Base-by-base conservation (phyloP, 768 basidiomycete species). In the Boletus coccyginus region DNA sequence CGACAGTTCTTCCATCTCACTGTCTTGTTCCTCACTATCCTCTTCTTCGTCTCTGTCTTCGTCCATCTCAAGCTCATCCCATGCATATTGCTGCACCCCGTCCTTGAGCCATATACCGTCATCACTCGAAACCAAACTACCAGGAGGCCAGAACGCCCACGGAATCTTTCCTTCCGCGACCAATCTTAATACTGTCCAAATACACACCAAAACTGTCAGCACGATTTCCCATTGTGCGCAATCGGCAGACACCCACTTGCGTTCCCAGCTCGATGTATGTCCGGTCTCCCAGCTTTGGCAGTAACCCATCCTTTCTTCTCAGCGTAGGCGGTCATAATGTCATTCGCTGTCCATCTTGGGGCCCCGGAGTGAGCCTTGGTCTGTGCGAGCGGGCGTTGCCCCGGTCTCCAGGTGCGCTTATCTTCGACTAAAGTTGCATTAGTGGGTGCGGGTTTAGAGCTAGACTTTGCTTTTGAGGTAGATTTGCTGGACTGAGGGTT, bases 101-200 rank as follows among this genome's bases (percentile, higher is more conserved):
- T 73, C 70, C 46, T 75, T 75, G 50, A 88, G 77, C 86, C 86
- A 87, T 57, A 89, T 80, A 1, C 88, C 86, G 40, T 68, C 62
- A 11, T 70, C 76, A 31, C 67, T 64, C 9, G 68, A 75, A 55
- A 48, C 46, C 24, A 57, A 61, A 33, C 65, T 66, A 1, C 67
- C 80, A 13, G 88, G 86, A 9, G 93, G 92, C 84, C 87, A 89
- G 72, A 94, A 95, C 32, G 83, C 88, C 94, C 94, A 97, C 21
- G 77, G 75, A 44, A 96, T 77, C 58, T 77, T 80, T 21, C 88
- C 90, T 71, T 97, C 94, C 0, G 93, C 89, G 27, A 95, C 74
- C n/a, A 82, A 72, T 45, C 93, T 83, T 59, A 97, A 76, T 55
- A 95, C 93, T 95, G 53, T 14, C 6, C 50, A 9, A 39, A 43